Conservation (phyloP, 2,329 filamentous ascomycete species). For the Didymella sp. region DNA sequence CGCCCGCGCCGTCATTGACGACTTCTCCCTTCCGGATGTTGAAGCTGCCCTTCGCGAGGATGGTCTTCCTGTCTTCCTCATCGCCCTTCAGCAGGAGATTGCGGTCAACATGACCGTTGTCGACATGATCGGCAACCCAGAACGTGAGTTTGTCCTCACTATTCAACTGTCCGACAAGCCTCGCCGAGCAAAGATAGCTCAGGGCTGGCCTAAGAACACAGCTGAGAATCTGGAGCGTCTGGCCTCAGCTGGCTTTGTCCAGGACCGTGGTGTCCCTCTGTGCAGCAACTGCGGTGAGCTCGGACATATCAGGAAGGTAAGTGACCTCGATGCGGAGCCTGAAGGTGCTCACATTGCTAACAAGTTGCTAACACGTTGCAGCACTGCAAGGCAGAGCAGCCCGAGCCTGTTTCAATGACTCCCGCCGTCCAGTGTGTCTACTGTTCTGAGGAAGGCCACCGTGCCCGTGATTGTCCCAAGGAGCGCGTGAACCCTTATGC, state of each 20-base stretch:
- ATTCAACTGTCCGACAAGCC: constrained; percentile 68
- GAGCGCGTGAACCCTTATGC: constrained; percentile 67
- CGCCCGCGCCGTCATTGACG: constrained; percentile 50
- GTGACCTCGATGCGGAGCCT: not conserved
- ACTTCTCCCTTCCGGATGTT: constrained; percentile 55
- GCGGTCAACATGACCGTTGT: constrained; percentile 58
- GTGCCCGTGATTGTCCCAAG: constrained; percentile 68
- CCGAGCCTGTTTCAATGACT: constrained; percentile 54
- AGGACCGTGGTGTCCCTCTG: constrained; percentile 64
- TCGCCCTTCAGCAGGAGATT: constrained; percentile 57
- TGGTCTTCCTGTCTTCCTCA: constrained; percentile 57
- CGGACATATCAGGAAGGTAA: constrained; percentile 64
- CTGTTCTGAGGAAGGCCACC: constrained; percentile 69
- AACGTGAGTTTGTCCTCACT: constrained; percentile 68
- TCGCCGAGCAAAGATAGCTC: constrained; percentile 59
- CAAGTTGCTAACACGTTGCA: constrained; percentile 33
- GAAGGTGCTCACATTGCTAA: constrained; percentile 13
- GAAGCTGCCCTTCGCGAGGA: constrained; percentile 60
- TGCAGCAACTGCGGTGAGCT: constrained; percentile 70
- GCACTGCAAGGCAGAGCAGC: constrained; percentile 65
- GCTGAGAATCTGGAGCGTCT: constrained; percentile 70
- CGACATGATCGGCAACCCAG: constrained; percentile 63
- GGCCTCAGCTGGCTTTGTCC: constrained; percentile 69
- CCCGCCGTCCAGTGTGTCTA: constrained; percentile 67
- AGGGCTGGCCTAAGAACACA: constrained; percentile 64